Evolutionary conservation across 192 early-diverging fungal species (phyloP).

Genomic region (Coemansia sp.): DNA sequence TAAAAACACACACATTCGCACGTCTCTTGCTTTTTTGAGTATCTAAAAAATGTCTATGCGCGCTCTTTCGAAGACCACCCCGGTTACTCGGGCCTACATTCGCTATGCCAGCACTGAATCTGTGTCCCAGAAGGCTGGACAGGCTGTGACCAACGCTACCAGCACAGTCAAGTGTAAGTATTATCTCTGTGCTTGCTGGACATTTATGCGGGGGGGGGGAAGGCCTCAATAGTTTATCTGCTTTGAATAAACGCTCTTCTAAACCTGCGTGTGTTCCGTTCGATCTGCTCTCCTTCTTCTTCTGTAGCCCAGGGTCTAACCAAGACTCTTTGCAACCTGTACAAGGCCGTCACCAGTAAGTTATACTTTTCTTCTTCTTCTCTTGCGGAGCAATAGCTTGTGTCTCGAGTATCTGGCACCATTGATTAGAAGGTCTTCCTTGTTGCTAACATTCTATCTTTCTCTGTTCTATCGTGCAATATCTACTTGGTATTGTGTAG

Average conservation of each 20-base stretch:
- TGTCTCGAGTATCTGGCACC: no score
- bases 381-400: no score
- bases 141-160: slow-evolving; percentile 38
- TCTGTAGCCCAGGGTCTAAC: slow-evolving; percentile 47
- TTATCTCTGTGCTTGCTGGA: neutral
- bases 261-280: neutral
- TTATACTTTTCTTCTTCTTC: neutral
- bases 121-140: slow-evolving; percentile 42
- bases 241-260: no score
- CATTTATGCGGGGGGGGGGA: no score
- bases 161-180: slow-evolving; percentile 47
- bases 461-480: neutral
- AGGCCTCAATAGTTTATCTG: no score
- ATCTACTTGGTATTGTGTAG: neutral
- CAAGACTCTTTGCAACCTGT: slow-evolving; percentile 48
- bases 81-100: slow-evolving; percentile 48
- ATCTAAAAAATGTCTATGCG: slow-evolving; percentile 42
- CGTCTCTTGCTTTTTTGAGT: neutral
- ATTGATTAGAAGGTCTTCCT: no score
- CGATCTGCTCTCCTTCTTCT: neutral
- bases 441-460: neutral
- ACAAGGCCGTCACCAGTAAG: slow-evolving; percentile 44
- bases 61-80: slow-evolving; percentile 43
- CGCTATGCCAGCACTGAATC: slow-evolving; percentile 56
- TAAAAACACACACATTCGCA: neutral